Evolutionary conservation across 2,329 filamentous ascomycete species (phyloP), one percentile per base, ranked within the genome.

Genomic region (Penicillium corylophilum): DNA sequence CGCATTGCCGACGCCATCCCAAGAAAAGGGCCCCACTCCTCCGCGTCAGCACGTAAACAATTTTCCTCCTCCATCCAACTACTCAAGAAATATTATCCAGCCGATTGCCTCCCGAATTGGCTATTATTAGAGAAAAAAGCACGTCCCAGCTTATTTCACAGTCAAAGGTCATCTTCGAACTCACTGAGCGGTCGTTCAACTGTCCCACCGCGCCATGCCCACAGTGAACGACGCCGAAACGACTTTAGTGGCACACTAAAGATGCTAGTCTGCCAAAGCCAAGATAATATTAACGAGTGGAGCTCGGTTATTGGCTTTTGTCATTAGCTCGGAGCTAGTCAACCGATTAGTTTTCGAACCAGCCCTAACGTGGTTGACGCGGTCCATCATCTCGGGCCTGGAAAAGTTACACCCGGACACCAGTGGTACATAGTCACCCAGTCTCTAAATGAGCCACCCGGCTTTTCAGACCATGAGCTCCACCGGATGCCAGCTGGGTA

Each of bases 1-100:
- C 56, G 46, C 41, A 57, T n/a, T 58, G 54, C 46, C 48, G 42
- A 50, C 53, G 57, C 56, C 47, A 55, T 59, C 44, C 44, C n/a
- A 41, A 16, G 38, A 23, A 46, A 28, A 12, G 44, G 3, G 58
- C 58, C 58, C 60, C 60, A 60, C 58, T 35, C 20, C 33, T 55
- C 57, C 53, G 48, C 54, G 57, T 62, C 54, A 57, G 54, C 56
- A 36, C 20, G 18, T 29, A 13, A 40, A 44, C 33, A 44, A 48
- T 50, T 50, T 48, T 26, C 22, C 33, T 15, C 36, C 44, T 16
- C 40, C 31, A 47, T 44, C 35, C 8, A 44, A 15, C 24, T 23
- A 24, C 45, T 47, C 23, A 12, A 43, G 38, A 53, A 40, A 28
- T 18, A 18, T 53, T 44, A 50, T 38, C 40, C 46, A 46, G 28